Base-by-base conservation (phyloP, 805 yeast species). In the Saccharomycopsis fermentans region DNA sequence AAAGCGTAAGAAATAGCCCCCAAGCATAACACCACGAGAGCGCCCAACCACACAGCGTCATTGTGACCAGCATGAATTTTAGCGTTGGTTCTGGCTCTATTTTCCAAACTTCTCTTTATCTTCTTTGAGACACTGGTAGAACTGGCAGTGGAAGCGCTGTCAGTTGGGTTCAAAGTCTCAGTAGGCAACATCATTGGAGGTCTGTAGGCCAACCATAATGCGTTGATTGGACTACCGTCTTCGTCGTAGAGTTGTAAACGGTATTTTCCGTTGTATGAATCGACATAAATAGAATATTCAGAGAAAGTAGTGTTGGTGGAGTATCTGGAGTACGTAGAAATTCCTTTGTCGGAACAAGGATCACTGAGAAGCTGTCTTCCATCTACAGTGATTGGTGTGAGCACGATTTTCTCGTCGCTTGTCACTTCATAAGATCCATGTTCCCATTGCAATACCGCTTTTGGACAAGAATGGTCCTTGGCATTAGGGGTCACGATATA, bases 171-270 rank as follows among this genome's bases (percentile, higher is more conserved):
- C 77, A 94, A 74, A 0, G 97, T 91, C 56, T 70, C 73, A 0
- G 98, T 94, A 24, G 99, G 99, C 61, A 94, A 81, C 99, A 94
- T 94, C 81, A 87, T 78, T 9, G 99, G 95, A 5, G 99, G 99
- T 66, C 81, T 80, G 75, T 91, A 94, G 1, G 95, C 96, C 70
- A 94, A 78, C 71, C 90, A 94, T 66, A 94, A 71, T 0, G 99
- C 98, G 64, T 90, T 92, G 76, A 86, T 72, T 52, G 82, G 82
- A 17, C 87, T 70, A 17, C 97, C 97, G 70, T 86, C 90, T 65
- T 79, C 85, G 73, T 85, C 83, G 72, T 79, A 85, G 60, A 94
- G 74, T 62, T 84, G 84, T 59, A 94, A 79, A 64, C 81, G 79
- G 73, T 83, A 84, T 67, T 90, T 80, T 24, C 99, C 99, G 68